A percentile compares a stretch with the other conserved stretches of the same genome.
Evolutionary conservation across 2,329 filamentous ascomycete genomes (phyloP).

Genomic region (Ambrosiella xylebori): DNA sequence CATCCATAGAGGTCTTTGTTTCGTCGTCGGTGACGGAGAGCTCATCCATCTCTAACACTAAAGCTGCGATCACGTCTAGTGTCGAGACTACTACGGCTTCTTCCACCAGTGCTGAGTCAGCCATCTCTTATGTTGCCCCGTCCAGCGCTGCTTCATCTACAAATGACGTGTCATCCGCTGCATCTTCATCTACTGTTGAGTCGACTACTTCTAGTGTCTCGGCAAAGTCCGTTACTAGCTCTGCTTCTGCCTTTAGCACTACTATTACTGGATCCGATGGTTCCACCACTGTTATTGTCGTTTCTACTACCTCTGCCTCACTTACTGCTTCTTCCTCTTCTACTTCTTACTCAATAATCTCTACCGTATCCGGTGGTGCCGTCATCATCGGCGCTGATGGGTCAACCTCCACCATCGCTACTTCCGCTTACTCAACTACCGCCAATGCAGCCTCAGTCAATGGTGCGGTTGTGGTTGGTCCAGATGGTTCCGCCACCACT

Average conservation of each 20-base stretch:
- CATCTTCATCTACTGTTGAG: not conserved
- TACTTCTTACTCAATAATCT: not conserved
- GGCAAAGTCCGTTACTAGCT: not conserved
- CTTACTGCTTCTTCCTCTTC: not conserved
- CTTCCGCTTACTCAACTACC: not conserved
- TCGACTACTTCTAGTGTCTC: not conserved
- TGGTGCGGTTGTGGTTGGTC: not conserved
- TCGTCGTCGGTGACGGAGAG: too few relatives aligned
- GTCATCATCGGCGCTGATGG: not conserved
- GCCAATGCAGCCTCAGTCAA: not conserved
- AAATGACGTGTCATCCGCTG: not conserved
- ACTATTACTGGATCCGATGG: not conserved
- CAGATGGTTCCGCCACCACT: not conserved
- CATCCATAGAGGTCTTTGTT: too few relatives aligned
- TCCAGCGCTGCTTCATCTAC: not conserved
- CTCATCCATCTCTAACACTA: too few relatives aligned
- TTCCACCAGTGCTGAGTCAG: too few relatives aligned
- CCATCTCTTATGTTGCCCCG: too few relatives aligned
- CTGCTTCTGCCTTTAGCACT: not conserved
- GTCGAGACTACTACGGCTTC: too few relatives aligned
- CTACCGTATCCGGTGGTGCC: not conserved
- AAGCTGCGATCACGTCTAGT: too few relatives aligned
- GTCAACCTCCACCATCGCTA: not conserved
- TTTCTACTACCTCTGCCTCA: not conserved
- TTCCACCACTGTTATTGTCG: not conserved